Conservation (phyloP, 176 grass and related monocot genomes). For the Cenchrus americanus region DNA sequence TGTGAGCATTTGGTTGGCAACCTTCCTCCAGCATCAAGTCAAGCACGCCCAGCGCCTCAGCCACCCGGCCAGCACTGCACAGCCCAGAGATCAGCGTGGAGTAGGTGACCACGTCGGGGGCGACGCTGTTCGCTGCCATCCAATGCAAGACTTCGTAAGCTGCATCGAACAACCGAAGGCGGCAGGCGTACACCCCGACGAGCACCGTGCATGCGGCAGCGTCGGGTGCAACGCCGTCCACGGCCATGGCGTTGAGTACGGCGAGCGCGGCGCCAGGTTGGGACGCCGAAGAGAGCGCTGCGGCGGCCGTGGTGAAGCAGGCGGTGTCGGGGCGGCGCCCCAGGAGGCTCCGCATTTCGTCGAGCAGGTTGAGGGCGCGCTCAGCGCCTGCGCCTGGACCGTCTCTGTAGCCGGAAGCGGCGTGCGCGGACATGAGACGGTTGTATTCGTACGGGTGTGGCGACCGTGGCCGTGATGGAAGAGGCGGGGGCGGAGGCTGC, state of each 20-base stretch:
- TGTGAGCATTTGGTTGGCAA: slow-evolving; percentile 74
- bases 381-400: slow-evolving; percentile 25
- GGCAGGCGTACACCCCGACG: slow-evolving; percentile 75
- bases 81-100: slow-evolving; percentile 76
- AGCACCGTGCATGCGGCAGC: slow-evolving; percentile 67
- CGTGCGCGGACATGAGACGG: slow-evolving; percentile 72
- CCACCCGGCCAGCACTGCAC: slow-evolving; percentile 64
- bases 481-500: slow-evolving; percentile 13
- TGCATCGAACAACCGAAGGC: slow-evolving; percentile 49
- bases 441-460: slow-evolving; percentile 90
- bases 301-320: slow-evolving; percentile 74
- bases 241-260: slow-evolving; percentile 63
- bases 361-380: slow-evolving; percentile 73
- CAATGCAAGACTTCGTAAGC: slow-evolving; percentile 71
- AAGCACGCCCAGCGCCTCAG: slow-evolving; percentile 80
- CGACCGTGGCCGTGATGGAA: slow-evolving; percentile 49
- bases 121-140: slow-evolving; percentile 57
- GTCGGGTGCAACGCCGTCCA: slow-evolving; percentile 54
- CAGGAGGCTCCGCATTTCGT: slow-evolving; percentile 73
- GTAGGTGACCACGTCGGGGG: slow-evolving; percentile 82
- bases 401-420: neutral
- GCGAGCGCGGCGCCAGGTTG: slow-evolving; percentile 46
- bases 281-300: slow-evolving; percentile 47
- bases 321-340: slow-evolving; percentile 65
- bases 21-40: slow-evolving; percentile 82